These are phyloP conservation scores for Parathielavia hyrcaniae DNA, from an alignment of 495 filamentous ascomycete species.

Conservation along the genomic window DNA sequence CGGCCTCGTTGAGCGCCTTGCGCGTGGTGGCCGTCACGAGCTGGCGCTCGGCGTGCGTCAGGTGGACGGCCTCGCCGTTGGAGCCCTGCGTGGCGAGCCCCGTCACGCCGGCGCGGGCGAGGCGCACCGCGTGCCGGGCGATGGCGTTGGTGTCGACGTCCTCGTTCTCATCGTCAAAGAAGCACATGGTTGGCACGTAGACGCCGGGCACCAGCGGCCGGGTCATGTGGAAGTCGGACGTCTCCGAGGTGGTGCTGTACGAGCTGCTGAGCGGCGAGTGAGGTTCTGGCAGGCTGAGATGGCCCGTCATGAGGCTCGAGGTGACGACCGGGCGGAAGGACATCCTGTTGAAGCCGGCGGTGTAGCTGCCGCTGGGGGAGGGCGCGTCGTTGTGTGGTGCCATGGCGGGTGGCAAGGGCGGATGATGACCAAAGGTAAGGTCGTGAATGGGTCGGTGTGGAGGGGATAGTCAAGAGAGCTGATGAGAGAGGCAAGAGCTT, in stretches of 20 bases:
- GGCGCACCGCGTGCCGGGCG: slow-evolving; percentile 69
- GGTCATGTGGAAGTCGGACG: slow-evolving; percentile 38
- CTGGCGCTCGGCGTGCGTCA: slow-evolving; percentile 65
- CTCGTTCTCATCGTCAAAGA: slow-evolving; percentile 74
- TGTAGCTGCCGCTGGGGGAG: slow-evolving; percentile 44
- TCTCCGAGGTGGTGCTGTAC: slow-evolving; percentile 39
- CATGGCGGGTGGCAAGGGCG: slow-evolving; percentile 29
- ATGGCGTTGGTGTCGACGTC: slow-evolving; percentile 66
- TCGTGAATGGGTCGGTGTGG: not conserved
- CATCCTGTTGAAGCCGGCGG: slow-evolving; percentile 41
- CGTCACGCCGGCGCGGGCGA: slow-evolving; percentile 72
- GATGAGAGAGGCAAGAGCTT: not conserved
- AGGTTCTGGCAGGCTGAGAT: slow-evolving; percentile 27
- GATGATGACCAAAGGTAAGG: slow-evolving; percentile 8
- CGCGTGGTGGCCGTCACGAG: slow-evolving; percentile 73
- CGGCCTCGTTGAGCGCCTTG: slow-evolving; percentile 62
- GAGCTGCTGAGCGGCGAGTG: slow-evolving; percentile 40
- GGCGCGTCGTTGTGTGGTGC: slow-evolving; percentile 49
- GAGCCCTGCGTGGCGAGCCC: slow-evolving; percentile 83
- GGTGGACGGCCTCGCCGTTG: slow-evolving; percentile 85
- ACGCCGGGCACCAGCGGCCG: slow-evolving; percentile 70
- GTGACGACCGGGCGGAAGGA: slow-evolving; percentile 34
- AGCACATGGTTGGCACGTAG: slow-evolving; percentile 82
- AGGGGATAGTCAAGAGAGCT: slow-evolving; percentile 2
- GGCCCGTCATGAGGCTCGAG: slow-evolving; percentile 32